Conservation (phyloP, 1,139 yeast genomes). For the Yamadazyma diddensiae region DNA sequence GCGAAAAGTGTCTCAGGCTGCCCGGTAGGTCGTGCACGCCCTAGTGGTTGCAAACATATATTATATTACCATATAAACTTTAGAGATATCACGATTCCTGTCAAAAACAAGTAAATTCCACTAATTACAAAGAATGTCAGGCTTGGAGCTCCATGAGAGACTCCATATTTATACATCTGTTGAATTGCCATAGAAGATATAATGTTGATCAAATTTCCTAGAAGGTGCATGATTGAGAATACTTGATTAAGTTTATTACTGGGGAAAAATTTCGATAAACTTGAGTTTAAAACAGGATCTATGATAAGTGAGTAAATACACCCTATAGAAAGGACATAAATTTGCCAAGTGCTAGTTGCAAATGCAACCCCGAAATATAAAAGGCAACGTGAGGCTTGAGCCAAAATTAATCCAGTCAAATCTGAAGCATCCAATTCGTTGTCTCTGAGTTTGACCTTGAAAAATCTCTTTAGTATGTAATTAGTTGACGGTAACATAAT, state of each 20-base stretch:
- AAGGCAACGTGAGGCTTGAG: background rate
- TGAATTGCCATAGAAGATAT: conserved; percentile 21
- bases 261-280: conserved; percentile 12
- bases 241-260: conserved; percentile 8
- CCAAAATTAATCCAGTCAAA: conserved; percentile 2
- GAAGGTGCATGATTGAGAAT: conserved; percentile 7
- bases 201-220: conserved; percentile 17
- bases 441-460: conserved; percentile 4
- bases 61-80: too few species aligned
- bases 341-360: conserved; percentile 2
- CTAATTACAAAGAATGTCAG: conserved; percentile 7
- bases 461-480: conserved; percentile 5
- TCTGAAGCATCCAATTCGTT: conserved; percentile 7
- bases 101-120: background rate
- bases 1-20: background rate
- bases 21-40: too few species aligned
- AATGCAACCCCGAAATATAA: background rate
- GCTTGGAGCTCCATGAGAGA: conserved; percentile 4
- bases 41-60: too few species aligned
- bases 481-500: conserved; percentile 31
- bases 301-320: conserved; percentile 1
- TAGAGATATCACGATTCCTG: background rate
- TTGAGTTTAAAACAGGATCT: conserved; percentile 3
- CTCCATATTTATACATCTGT: conserved; percentile 20
- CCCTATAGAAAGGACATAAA: background rate